Percentiles rank a stretch among this genome's conserved stretches.
phyloP scores from a whole-genome alignment of 768 basidiomycete genomes.

The Infundibulicybe gibba region DNA sequence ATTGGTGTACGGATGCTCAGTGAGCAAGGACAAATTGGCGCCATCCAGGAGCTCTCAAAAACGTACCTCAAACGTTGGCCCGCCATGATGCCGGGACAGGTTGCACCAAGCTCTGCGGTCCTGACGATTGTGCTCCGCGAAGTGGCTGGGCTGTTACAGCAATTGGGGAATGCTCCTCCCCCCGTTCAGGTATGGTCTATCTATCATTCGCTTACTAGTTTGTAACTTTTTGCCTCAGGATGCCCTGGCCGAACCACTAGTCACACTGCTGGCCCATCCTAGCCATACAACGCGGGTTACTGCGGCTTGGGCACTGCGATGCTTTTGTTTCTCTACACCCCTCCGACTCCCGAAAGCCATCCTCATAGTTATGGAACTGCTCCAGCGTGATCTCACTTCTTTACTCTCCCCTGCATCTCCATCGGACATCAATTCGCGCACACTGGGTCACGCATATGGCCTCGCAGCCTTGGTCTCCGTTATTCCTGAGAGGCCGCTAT shows the following conservation, averaged over 20 bases:
- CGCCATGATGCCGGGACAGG: constrained; percentile 84
- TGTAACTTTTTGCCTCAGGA: constrained; percentile 44
- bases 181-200: constrained; percentile 65
- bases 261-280: constrained; percentile 84
- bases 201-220: neutral
- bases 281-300: constrained; percentile 84
- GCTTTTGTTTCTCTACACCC: constrained; percentile 90
- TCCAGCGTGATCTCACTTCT: constrained; percentile 78
- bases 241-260: constrained; percentile 78
- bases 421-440: constrained; percentile 64
- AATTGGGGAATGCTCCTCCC: constrained; percentile 89
- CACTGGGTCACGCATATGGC: constrained; percentile 87
- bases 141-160: constrained; percentile 80
- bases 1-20: constrained; percentile 86
- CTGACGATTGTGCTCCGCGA: constrained; percentile 78
- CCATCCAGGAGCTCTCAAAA: constrained; percentile 82
- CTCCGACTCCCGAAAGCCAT: constrained; percentile 79
- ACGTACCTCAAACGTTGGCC: constrained; percentile 90
- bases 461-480: constrained; percentile 84
- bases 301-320: constrained; percentile 83
- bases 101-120: constrained; percentile 60
- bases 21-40: constrained; percentile 91
- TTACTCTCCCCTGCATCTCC: constrained; percentile 70
- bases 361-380: constrained; percentile 69
- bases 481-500: constrained; percentile 84